These are phyloP conservation scores for Rostrohypoxylon terebratum DNA, from an alignment of 495 filamentous ascomycete species.

Conservation along the genomic window DNA sequence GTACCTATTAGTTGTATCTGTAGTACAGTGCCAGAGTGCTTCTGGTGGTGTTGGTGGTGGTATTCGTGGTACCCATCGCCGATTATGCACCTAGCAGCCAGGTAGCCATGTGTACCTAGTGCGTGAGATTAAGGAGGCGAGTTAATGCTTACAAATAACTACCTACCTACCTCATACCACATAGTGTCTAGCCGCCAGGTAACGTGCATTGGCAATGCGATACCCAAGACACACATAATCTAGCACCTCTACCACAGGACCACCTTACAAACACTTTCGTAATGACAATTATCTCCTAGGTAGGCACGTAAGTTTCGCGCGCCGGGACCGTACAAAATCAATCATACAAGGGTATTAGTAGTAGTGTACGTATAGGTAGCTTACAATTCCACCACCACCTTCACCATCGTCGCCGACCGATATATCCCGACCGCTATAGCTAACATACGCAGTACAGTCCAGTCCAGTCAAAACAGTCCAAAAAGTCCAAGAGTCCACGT, in stretches of 20 bases:
- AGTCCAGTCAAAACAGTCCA: not conserved
- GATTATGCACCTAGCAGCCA: not conserved
- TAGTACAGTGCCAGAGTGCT: too few relatives aligned
- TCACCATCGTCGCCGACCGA: not conserved
- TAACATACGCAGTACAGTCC: not conserved
- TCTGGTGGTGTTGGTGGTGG: not conserved
- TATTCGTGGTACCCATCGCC: not conserved
- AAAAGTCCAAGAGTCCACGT: not conserved
- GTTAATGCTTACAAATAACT: not conserved
- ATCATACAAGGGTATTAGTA: constrained; percentile 16
- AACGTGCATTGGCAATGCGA: not conserved
- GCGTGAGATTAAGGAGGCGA: not conserved
- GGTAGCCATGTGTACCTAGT: not conserved
- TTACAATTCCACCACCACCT: constrained; percentile 1
- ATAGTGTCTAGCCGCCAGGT: not conserved
- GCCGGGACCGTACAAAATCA: not conserved
- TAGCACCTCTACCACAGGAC: not conserved
- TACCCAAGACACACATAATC: not conserved
- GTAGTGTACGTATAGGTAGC: not conserved
- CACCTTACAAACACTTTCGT: constrained; percentile 1
- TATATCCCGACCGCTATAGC: constrained; percentile 5
- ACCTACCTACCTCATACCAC: not conserved
- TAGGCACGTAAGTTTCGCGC: not conserved
- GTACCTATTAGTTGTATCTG: too few relatives aligned
- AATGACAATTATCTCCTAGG: not conserved